phyloP scores from a whole-genome alignment of 2,329 filamentous ascomycete species.

The Pezicula neosporulosa region DNA sequence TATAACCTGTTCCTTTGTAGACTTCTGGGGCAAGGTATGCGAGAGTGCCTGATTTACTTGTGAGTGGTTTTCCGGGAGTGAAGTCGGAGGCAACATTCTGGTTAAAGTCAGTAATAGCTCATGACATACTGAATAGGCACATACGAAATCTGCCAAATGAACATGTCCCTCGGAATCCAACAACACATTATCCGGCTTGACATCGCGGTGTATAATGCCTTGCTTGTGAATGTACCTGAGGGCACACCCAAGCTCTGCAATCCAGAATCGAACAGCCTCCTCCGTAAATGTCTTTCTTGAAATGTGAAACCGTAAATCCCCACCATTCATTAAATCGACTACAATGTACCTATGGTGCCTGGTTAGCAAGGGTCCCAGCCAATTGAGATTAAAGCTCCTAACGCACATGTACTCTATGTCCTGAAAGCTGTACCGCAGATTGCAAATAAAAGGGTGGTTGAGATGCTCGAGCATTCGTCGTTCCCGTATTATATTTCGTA shows the following conservation, averaged over 20 bases:
- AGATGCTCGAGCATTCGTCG: conserved; percentile 96
- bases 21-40: conserved; percentile 96
- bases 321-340: conserved; percentile 96
- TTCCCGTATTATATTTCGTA: conserved; percentile 96
- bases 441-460: conserved; percentile 97
- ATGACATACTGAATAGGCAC: conserved; percentile 30
- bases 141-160: conserved; percentile 94
- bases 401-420: conserved; percentile 97
- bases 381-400: background rate
- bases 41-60: conserved; percentile 94
- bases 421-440: conserved; percentile 97
- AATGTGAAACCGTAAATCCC: conserved; percentile 95
- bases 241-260: conserved; percentile 89
- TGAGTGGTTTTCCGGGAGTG: conserved; percentile 74
- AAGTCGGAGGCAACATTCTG: conserved; percentile 97
- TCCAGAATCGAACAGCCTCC: conserved; percentile 95
- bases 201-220: conserved; percentile 85
- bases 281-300: conserved; percentile 97
- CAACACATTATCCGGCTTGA: conserved; percentile 90
- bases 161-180: conserved; percentile 89
- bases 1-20: conserved; percentile 86
- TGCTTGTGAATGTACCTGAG: conserved; percentile 82
- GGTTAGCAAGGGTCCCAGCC: conserved; percentile 16
- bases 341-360: conserved; percentile 70
- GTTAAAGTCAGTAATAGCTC: conserved; percentile 29